A percentile compares a stretch with the other conserved stretches of the same genome.
These are phyloP conservation scores for Zopfochytrium polystomum DNA, from an alignment of 371 early-diverging fungal genomes.

Conservation along the genomic window DNA sequence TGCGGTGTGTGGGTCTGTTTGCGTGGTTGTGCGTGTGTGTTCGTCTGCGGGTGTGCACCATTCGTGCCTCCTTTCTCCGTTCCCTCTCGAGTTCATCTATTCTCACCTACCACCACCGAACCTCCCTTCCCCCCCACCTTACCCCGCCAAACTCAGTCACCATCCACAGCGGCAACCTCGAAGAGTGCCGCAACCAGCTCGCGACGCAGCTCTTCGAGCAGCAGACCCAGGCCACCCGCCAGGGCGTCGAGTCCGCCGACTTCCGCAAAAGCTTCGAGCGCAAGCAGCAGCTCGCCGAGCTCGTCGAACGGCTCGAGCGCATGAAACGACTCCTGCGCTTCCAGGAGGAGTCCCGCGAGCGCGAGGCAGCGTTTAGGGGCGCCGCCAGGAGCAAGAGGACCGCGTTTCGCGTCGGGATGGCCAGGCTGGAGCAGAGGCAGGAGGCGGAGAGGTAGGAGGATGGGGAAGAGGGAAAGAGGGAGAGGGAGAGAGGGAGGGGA, in stretches of 20 bases:
- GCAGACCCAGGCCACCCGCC: conserved; percentile 8
- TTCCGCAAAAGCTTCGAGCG: not conserved
- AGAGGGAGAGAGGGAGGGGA: too few relatives aligned
- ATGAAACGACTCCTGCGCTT: conserved; percentile 19
- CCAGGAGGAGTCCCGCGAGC: conserved; percentile 20
- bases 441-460: conserved; percentile 17
- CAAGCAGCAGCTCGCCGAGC: conserved; percentile 17
- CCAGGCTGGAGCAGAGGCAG: conserved; percentile 20
- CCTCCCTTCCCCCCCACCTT: too few relatives aligned
- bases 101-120: too few relatives aligned
- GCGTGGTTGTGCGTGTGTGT: too few relatives aligned
- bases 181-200: conserved; percentile 13
- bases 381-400: conserved; percentile 12
- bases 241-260: conserved; percentile 14
- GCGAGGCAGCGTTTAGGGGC: conserved; percentile 15
- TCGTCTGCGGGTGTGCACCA: too few relatives aligned
- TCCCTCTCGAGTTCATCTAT: too few relatives aligned
- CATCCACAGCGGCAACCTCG: conserved; percentile 21
- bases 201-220: conserved; percentile 19
- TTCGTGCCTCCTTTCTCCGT: too few relatives aligned
- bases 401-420: conserved; percentile 23
- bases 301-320: conserved; percentile 17
- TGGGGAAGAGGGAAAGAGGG: not conserved
- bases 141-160: too few relatives aligned
- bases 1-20: too few relatives aligned